These are phyloP conservation scores for Erodium moschatum DNA, from an alignment of 441 rosid genomes.

Conservation along the genomic window DNA sequence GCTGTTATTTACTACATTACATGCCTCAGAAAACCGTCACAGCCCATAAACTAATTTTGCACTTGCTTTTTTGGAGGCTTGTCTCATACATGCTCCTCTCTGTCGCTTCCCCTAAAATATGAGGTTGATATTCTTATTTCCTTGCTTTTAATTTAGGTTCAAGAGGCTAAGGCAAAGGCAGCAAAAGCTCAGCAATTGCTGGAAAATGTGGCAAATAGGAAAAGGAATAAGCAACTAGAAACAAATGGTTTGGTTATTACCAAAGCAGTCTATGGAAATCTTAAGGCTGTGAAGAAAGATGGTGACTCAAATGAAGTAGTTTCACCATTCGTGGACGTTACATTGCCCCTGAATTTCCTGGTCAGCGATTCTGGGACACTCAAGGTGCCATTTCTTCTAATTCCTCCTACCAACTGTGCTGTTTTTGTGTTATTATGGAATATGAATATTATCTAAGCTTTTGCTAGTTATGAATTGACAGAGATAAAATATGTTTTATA, in stretches of 20 bases:
- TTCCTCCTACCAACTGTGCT: background rate
- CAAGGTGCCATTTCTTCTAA: slow-evolving; percentile 41
- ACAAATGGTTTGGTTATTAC: slow-evolving; percentile 62
- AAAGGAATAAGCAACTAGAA: slow-evolving; percentile 63
- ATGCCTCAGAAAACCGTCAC: background rate
- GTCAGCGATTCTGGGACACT: slow-evolving; percentile 72
- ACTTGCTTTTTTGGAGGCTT: background rate
- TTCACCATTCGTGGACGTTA: slow-evolving; percentile 63
- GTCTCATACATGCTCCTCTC: slow-evolving; percentile 3
- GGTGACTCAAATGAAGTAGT: slow-evolving; percentile 31
- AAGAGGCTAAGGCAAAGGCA: slow-evolving; percentile 57
- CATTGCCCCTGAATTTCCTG: slow-evolving; percentile 84
- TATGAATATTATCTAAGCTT: background rate
- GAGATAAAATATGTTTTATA: background rate
- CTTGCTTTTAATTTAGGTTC: slow-evolving; percentile 38
- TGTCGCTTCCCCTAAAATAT: background rate
- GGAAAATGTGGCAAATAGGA: slow-evolving; percentile 71
- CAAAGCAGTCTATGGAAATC: slow-evolving; percentile 62
- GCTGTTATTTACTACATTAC: background rate
- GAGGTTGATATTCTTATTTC: background rate
- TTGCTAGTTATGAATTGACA: background rate
- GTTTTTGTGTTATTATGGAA: background rate
- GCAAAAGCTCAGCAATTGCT: slow-evolving; percentile 73
- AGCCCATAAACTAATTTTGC: background rate
- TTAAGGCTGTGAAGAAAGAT: slow-evolving; percentile 45